Percentiles rank a stretch among this genome's conserved stretches.
phyloP scores from a whole-genome alignment of 164 flowering plant genomes.

The Taxillus chinensis region DNA sequence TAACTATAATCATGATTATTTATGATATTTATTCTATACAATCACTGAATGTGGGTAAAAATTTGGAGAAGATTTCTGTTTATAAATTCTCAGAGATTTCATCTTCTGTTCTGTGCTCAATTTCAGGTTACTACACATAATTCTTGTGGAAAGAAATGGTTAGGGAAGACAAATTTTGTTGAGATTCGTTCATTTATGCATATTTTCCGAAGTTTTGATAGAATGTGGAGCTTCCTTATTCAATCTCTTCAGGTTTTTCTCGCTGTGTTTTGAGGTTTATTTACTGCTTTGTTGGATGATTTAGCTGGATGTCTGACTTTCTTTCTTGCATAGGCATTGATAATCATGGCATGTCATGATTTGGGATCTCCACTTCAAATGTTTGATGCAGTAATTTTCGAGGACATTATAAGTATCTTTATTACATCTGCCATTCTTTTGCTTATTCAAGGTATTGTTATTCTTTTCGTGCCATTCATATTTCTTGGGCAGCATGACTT shows the following conservation, averaged over 20 bases:
- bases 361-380: slow-evolving; percentile 62
- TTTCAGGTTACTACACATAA: slow-evolving; percentile 18
- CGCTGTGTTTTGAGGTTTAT: not conserved
- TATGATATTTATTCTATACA: no score
- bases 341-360: slow-evolving; percentile 85
- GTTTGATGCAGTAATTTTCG: slow-evolving; percentile 49
- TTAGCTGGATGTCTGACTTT: not conserved
- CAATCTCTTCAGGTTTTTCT: slow-evolving; percentile 70
- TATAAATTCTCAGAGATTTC: no score
- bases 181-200: slow-evolving; percentile 94
- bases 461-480: not conserved
- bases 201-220: slow-evolving; percentile 86
- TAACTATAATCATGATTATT: no score
- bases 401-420: slow-evolving; percentile 74
- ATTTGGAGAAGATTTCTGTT: no score
- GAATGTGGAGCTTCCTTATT: slow-evolving; percentile 83
- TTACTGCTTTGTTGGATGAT: not conserved
- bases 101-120: not conserved
- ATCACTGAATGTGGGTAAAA: no score
- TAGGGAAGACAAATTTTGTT: slow-evolving; percentile 93
- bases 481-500: no score
- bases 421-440: slow-evolving; percentile 30
- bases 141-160: slow-evolving; percentile 40
- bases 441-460: not conserved
- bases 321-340: slow-evolving; percentile 49